Evolutionary conservation across 331 rosid genomes (phyloP).

Genomic region (Erythrophleum ivorense): DNA sequence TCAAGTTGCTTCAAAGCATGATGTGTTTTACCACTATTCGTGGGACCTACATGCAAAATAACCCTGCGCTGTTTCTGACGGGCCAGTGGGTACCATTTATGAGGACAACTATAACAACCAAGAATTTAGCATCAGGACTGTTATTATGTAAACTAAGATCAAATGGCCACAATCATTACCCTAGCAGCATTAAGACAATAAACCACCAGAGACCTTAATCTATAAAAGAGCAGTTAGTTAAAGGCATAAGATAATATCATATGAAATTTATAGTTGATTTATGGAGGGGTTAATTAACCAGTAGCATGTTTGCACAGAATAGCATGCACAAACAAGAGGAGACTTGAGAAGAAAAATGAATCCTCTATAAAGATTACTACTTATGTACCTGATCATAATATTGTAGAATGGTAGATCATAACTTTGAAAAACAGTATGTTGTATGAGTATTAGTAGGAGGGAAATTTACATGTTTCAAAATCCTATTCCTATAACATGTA

Average conservation of each 20-base stretch:
- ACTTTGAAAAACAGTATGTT: neutral
- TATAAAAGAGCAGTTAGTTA: neutral
- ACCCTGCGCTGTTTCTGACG: conserved; percentile 76
- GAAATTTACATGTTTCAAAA: neutral
- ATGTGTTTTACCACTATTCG: conserved; percentile 96
- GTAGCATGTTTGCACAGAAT: neutral
- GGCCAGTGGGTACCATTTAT: conserved; percentile 94
- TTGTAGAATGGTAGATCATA: neutral
- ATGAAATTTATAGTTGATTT: neutral
- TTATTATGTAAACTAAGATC: conserved; percentile 22
- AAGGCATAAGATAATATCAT: neutral
- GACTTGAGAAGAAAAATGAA: conserved; percentile 12
- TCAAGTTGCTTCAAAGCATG: conserved; percentile 85
- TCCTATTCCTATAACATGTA: neutral
- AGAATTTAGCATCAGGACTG: conserved; percentile 23
- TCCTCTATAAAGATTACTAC: neutral
- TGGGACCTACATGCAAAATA: conserved; percentile 94
- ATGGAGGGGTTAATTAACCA: neutral
- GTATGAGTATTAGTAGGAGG: neutral
- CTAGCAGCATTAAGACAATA: neutral
- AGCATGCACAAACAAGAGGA: neutral
- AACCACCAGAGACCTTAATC: neutral
- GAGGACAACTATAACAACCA: conserved; percentile 69
- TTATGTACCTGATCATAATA: neutral
- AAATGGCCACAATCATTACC: conserved; percentile 25